Evolutionary conservation across 805 yeast species (phyloP).

Genomic region (Wickerhamomyces canadensis): DNA sequence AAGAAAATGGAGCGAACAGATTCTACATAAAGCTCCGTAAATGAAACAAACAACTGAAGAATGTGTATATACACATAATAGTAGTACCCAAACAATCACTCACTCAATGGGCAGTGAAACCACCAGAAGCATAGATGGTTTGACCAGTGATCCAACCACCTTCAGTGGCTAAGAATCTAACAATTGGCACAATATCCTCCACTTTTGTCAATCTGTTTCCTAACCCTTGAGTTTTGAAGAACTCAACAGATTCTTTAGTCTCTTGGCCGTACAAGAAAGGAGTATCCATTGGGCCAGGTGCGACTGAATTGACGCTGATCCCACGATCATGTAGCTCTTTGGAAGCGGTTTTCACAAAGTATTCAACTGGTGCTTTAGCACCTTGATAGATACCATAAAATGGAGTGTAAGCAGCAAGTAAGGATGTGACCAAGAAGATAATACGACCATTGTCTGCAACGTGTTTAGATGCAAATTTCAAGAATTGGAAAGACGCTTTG

Average conservation of each 20-base stretch:
- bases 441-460: conserved; percentile 49
- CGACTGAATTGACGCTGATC: conserved; percentile 49
- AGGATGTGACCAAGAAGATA: conserved; percentile 54
- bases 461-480: conserved; percentile 48
- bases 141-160: conserved; percentile 72
- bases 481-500: conserved; percentile 56
- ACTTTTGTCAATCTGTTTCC: conserved; percentile 49
- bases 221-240: conserved; percentile 46
- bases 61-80: too few species aligned
- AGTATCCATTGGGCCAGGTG: conserved; percentile 67
- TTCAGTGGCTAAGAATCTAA: conserved; percentile 54
- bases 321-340: conserved; percentile 43
- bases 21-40: too few species aligned
- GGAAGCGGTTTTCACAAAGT: conserved; percentile 47
- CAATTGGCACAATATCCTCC: conserved; percentile 58
- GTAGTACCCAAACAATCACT: too few species aligned
- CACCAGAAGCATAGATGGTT: conserved; percentile 59
- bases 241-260: conserved; percentile 43
- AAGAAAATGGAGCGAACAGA: too few species aligned
- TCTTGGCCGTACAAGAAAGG: conserved; percentile 63
- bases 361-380: conserved; percentile 51
- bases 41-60: too few species aligned
- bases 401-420: conserved; percentile 60
- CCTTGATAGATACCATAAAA: conserved; percentile 51
- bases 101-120: conserved; percentile 59